Base-by-base conservation (phyloP, 164 flowering plant species). In the Vitis cinerea region DNA sequence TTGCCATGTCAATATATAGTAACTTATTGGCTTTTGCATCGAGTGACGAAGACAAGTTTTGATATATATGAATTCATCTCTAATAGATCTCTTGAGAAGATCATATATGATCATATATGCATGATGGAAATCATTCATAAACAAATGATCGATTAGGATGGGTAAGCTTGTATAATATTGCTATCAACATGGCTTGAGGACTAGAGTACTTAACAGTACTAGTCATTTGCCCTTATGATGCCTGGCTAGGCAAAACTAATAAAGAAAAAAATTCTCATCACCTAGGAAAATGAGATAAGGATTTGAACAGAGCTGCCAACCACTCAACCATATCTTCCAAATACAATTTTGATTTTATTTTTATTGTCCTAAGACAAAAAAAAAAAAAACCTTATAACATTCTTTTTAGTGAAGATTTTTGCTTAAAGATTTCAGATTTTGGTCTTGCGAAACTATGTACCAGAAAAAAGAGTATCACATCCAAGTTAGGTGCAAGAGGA, bases 351-450 rank as follows among this genome's bases (percentile, higher is more conserved):
- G 27, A 23, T 23, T 23, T 23, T 23, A 23, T 23, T 23, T 23
- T 23, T 80, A 17, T 8, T 83, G 19, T 82, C 78, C 60, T 83
- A 80, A 13, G 83, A 80, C 59, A 83, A 78, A 56, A 83, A 73
- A 50, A 80, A 55, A 83, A 78, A 56, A 83, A 73, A 50, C 85
- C 83, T 58, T 79, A 75, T 53, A 82, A 82, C n/a, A n/a, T 80
- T 62, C 76, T 82, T 9, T 50, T 83, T n/a, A 82, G 78, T 50
- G 70, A 76, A 8, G 65, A 78, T 14, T 80, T 78, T 17, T 50
- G 31, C 10, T 82, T 83, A 5, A 83, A 83, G 68, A 80, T 83
- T 14, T 67, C 83, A 3, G 83, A 80, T 60, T 83, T 83, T 23
- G 83, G 82, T 2, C 79, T 78, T 17, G 77, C 86, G 0, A 80